Evolutionary conservation across 2,329 filamentous ascomycete genomes (phyloP), one percentile per base, ranked within the genome.

Genomic region (Drechslerella stenobrocha): DNA sequence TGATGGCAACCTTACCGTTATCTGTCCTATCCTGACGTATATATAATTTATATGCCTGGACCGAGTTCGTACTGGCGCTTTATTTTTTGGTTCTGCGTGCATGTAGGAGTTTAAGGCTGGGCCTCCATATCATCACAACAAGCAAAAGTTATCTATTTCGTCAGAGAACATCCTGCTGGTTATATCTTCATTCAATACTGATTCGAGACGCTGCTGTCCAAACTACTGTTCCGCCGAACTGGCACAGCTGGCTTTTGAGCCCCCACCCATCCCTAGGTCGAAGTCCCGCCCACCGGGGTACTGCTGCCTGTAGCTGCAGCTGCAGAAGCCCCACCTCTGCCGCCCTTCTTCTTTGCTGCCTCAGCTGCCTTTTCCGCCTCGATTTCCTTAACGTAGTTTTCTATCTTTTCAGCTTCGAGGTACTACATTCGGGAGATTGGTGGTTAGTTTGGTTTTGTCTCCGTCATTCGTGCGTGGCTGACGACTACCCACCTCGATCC

Each of bases 291-390:
- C 26, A 48, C 51, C 11, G 60, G 63, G 72, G 75, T 76, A 45
- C 79, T 79, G 15, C 76, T 77, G n/a, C 72, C 74, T 8, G 74
- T 71, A 40, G 73, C 74, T 73, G 72, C 79, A 74, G 63, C 52
- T 18, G 63, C 44, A 22, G 56, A 52, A 34, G 58, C 52, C 13
- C 56, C 67, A 13, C 77, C 74, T 34, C 86, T 82, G 64, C 88
- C 87, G 44, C 84, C 88, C 86, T 96, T 95, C 87, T 96, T 96
- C 83, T 90, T 96, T 37, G 89, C 90, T 22, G 92, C 92, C 81
- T 98, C 93, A 78, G 97, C 93, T 77, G 96, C 91, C 84, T 98
- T 98, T 83, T 98, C 95, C 74, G 91, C 88, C 81, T 98, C 95
- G 77, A 98, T 98, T 78, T 85, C 93, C 85, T 97, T 97, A 75